Base-by-base conservation (phyloP, 305 asterid species). In the Striga hermonthica region DNA sequence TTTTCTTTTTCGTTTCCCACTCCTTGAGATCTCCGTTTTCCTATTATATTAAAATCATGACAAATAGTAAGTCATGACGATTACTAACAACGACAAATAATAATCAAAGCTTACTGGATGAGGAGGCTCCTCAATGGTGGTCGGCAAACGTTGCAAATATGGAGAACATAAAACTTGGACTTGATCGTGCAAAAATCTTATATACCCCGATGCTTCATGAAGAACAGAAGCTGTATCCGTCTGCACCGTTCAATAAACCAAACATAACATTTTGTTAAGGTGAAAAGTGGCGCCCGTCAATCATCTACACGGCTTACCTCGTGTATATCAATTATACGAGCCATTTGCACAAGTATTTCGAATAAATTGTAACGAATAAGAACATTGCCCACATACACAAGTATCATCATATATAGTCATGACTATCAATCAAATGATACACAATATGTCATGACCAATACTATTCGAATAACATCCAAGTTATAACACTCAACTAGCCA, bases 111-210 rank as follows among this genome's bases (percentile, higher is more conserved):
- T 45, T 9, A 45, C 50, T 1, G 50, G 50, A 45, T 53, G 58
- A 9, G 1, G 58, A 53, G 58, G 58, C 37, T 16, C 58, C 38
- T 16, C 38, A 1, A 5, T 15, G n/a, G 58, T 15, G 58, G 58
- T 8, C 1, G 58, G 5, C 37, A 10, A 22, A 9, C 58, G 38
- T 34, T 54, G 59, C 59, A 28, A 54, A 54, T 54, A 54, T 7
- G 59, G 59, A 54, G 59, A 54, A 14, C 59, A 54, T 13, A 54
- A 54, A 13, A 54, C 59, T 9, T 54, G 59, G 15, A 54, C 59
- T 12, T 54, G 59, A 54, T 54, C 59, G 5, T 54, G 59, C 59
- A 54, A 54, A 34, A 54, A 54, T 16, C 59, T 34, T 13, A 54
- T 54, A 38, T 54, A 54, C 1, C 59, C 59, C 0, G 31, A 54